These are phyloP conservation scores for Barnettozyma hawaiiensis DNA, from an alignment of 1,139 yeast genomes.

Conservation along the genomic window DNA sequence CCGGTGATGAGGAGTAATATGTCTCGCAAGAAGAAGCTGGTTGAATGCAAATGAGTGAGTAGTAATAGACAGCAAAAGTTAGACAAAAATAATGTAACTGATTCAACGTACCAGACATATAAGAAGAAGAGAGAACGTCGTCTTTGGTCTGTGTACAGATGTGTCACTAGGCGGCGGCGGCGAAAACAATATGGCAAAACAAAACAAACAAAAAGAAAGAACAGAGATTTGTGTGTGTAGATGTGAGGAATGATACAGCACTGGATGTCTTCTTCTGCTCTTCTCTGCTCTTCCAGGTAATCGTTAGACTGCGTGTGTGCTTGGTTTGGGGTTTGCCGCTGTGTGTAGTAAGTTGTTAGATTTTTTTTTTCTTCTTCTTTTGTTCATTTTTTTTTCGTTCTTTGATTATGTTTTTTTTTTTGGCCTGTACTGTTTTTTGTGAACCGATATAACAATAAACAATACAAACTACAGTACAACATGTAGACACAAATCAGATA, in stretches of 20 bases:
- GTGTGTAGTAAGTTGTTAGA: no score
- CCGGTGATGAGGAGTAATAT: neutral
- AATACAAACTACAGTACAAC: neutral
- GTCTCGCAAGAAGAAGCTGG: neutral
- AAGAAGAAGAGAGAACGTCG: neutral
- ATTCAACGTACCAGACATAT: constrained; percentile 4
- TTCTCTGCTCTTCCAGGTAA: neutral
- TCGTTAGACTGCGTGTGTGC: no score
- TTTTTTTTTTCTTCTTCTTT: neutral
- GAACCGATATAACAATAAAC: no score
- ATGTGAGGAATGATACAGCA: neutral
- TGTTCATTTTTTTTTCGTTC: neutral
- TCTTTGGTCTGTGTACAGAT: no score
- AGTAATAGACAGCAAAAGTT: neutral
- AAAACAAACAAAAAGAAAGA: no score
- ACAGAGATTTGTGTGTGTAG: no score
- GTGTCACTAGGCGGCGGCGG: no score
- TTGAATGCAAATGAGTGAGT: constrained; percentile 3
- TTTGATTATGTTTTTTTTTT: neutral
- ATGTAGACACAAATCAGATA: neutral
- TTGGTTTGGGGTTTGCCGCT: neutral
- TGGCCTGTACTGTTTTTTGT: no score
- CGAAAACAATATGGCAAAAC: no score
- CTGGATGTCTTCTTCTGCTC: neutral
- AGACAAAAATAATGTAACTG: constrained; percentile 2